phyloP scores from a whole-genome alignment of 768 basidiomycete genomes.

The Macrolepiota fuliginosa region DNA sequence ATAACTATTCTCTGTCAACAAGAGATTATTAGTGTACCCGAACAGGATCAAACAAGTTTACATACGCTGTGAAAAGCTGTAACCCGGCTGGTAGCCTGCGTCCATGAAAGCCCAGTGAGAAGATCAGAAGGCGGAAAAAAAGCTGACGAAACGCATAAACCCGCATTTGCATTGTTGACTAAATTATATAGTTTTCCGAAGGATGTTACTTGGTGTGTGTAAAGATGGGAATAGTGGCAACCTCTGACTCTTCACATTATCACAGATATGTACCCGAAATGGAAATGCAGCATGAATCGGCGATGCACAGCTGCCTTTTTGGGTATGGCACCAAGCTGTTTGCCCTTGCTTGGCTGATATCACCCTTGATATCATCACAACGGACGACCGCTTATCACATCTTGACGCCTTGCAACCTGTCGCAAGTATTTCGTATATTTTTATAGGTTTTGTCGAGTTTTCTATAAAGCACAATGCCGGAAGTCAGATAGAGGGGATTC shows the following conservation, averaged over 20 bases:
- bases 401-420: not conserved
- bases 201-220: constrained; percentile 11
- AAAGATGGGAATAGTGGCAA: constrained; percentile 12
- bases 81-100: constrained; percentile 8
- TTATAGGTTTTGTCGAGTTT: not conserved
- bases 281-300: constrained; percentile 1
- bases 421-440: not conserved
- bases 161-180: constrained; percentile 13
- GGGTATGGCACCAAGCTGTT: not conserved
- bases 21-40: constrained; percentile 2
- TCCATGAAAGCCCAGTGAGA: constrained; percentile 9
- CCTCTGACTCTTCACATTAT: constrained; percentile 12
- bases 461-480: not conserved
- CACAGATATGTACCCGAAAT: constrained; percentile 5
- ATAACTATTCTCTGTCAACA: constrained; percentile 17
- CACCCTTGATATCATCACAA: constrained; percentile 31
- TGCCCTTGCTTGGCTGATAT: not conserved
- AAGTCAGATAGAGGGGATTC: not conserved
- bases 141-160: constrained; percentile 6
- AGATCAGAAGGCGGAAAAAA: constrained; percentile 12
- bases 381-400: constrained; percentile 3
- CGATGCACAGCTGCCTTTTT: constrained; percentile 2
- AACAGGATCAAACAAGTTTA: not conserved
- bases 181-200: constrained; percentile 14
- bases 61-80: constrained; percentile 10